A percentile compares a stretch with the other conserved stretches of the same genome.
These are phyloP conservation scores for Tuber calosporum DNA, from an alignment of 495 filamentous ascomycete genomes.

Conservation along the genomic window DNA sequence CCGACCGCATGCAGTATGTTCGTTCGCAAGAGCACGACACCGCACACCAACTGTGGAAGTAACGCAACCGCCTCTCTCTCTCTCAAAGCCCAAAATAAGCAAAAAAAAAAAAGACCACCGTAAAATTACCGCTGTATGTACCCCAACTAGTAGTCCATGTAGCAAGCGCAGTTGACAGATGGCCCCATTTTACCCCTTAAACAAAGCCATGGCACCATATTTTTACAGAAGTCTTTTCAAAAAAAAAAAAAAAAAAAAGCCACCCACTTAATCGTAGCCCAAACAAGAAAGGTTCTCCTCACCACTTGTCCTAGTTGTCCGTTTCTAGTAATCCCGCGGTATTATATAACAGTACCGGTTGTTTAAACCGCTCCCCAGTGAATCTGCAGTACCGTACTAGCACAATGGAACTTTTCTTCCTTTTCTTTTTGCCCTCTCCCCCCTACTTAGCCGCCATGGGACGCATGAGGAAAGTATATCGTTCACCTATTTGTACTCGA, in stretches of 20 bases:
- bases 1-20: background rate
- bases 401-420: background rate
- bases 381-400: background rate
- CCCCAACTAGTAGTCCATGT: background rate
- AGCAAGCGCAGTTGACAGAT: background rate
- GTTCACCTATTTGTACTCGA: background rate
- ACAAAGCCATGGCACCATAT: background rate
- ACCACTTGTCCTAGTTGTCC: background rate
- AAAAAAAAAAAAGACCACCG: background rate
- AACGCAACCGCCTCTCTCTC: background rate
- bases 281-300: background rate
- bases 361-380: background rate
- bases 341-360: background rate
- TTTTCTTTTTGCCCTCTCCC: background rate
- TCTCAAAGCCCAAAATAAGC: background rate
- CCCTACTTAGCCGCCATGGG: background rate
- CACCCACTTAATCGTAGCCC: background rate
- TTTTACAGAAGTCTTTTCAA: background rate
- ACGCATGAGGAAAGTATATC: background rate
- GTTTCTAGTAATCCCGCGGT: background rate
- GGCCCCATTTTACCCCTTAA: background rate
- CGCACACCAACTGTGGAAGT: background rate
- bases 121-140: background rate
- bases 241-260: background rate
- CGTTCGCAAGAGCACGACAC: background rate